phyloP scores from a whole-genome alignment of 148 eudicot genomes.

The Silene uniflora region DNA sequence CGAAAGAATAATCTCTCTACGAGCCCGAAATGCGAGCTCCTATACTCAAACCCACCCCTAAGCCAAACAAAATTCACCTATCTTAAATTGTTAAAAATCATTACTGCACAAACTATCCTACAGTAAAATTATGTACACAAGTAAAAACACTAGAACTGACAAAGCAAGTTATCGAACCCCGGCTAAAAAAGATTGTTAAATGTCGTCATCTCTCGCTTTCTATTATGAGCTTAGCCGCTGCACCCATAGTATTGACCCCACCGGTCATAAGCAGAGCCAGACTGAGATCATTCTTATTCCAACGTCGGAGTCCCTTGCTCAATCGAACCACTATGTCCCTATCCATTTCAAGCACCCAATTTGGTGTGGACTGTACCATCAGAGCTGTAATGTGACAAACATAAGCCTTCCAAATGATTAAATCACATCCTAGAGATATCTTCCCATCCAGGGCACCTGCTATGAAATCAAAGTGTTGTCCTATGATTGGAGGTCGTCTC shows the following conservation, averaged over 20 bases:
- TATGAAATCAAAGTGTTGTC: constrained; percentile 59
- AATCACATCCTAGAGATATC: constrained; percentile 68
- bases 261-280: constrained; percentile 59
- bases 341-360: constrained; percentile 66
- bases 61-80: background rate
- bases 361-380: constrained; percentile 61
- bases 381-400: constrained; percentile 53
- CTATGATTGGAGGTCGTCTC: constrained; percentile 54
- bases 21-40: background rate
- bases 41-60: background rate
- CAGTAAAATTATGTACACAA: constrained; percentile 19
- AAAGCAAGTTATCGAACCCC: background rate
- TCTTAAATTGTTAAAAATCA: constrained; percentile 9
- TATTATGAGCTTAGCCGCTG: constrained; percentile 62
- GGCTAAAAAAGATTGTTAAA: background rate
- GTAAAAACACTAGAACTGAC: background rate
- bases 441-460: constrained; percentile 73
- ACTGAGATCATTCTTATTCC: constrained; percentile 66
- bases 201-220: constrained; percentile 28
- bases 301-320: constrained; percentile 52
- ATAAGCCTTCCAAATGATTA: constrained; percentile 66
- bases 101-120: constrained; percentile 21
- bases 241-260: constrained; percentile 62
- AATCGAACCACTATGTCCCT: constrained; percentile 49
- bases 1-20: background rate